Base-by-base conservation (phyloP, 2,329 filamentous ascomycete species). In the Elsinoe fawcettii region DNA sequence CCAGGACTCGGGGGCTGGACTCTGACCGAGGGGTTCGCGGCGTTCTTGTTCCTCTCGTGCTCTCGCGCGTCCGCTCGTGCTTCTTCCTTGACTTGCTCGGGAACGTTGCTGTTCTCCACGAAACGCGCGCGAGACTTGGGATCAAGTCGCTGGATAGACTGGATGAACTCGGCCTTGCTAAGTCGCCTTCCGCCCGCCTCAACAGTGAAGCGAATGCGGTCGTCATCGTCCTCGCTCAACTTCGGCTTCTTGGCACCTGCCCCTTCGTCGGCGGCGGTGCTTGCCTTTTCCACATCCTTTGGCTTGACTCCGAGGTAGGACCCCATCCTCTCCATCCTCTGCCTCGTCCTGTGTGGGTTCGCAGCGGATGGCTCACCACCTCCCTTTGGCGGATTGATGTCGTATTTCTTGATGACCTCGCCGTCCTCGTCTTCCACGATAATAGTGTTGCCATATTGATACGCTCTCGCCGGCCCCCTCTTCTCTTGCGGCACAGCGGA, bases 381-480 rank as follows among this genome's bases (percentile, higher is more conserved):
- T 23, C 66, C 63, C 3, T 63, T 62, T 1, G 80, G 71, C 0
- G 78, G 73, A 1, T 86, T 85, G 25, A 92, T 79, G 61, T 91
- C 85, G 67, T 90, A 91, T 58, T 88, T 85, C 74, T 91, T 91
- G 68, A 95, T 81, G 30, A 95, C 89, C 68, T 95, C 89, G 43
- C 88, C 88, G 64, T 91, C 85, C 69, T 88, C 86, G 61, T 95
- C 88, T 72, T 95, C 88, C 14, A 95, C 87, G 67, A 95, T 92
- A 62, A 95, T 89, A 75, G 88, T 91, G 67, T 89, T 91, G 61
- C 89, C 89, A 66, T 90, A 92, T 63, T 91, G 88, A 67, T 91
- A 95, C 4, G 88, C 88, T 49, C 86, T 77, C n/a, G 89, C 89
- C 11, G 88, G 87, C 57, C 87, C 86, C 62, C 81, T 77, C 36